phyloP scores from a whole-genome alignment of 306 rosid genomes.

The Ormosia semicastrata region DNA sequence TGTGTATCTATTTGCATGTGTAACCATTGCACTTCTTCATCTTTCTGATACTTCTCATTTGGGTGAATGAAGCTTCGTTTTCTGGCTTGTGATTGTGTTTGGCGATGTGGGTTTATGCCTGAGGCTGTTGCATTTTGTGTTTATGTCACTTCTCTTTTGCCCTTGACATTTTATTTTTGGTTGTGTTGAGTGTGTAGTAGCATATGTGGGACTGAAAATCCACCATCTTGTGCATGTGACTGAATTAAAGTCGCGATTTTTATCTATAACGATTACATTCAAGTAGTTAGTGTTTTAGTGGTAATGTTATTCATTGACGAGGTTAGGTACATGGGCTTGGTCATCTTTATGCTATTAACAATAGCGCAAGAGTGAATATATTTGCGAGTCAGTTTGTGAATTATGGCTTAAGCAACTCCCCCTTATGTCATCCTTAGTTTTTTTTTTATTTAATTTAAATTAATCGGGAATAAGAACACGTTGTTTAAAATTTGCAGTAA shows the following conservation, averaged over 20 bases:
- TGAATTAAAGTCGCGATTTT: background rate
- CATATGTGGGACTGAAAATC: background rate
- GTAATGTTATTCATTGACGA: background rate
- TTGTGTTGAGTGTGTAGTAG: background rate
- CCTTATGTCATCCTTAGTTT: background rate
- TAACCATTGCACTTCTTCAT: background rate
- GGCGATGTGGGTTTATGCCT: background rate
- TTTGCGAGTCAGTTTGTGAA: background rate
- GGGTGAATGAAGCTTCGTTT: background rate
- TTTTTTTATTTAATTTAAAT: background rate
- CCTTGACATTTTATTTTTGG: background rate
- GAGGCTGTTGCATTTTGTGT: background rate
- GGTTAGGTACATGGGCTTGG: background rate
- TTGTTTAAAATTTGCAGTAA: slow-evolving; percentile 5
- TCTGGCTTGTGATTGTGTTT: background rate
- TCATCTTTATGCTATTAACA: background rate
- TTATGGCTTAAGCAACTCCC: background rate
- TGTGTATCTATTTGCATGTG: background rate
- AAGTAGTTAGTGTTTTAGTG: background rate
- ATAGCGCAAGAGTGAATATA: background rate
- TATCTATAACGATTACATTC: background rate
- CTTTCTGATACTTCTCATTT: no score
- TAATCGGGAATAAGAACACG: background rate
- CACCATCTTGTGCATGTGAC: background rate
- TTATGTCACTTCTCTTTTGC: background rate